phyloP scores from a whole-genome alignment of 208 protist genomes.

The Sergeia podlipaevii region DNA sequence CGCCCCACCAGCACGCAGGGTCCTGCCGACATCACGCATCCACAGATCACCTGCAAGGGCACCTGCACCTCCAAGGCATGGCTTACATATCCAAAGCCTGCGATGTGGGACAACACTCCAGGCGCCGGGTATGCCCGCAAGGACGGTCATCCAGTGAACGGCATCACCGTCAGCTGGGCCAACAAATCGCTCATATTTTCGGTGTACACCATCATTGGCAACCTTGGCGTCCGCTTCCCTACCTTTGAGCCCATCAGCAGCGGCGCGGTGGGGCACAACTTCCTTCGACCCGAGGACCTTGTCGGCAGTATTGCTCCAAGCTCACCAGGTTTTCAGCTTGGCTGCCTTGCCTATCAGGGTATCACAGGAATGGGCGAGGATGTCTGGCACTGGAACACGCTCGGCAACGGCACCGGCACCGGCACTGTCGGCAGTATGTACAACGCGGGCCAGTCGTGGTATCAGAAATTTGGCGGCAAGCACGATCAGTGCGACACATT shows the following conservation, averaged over 20 bases:
- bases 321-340: constrained; percentile 61
- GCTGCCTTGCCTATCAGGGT: constrained; percentile 59
- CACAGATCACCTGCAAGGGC: constrained; percentile 64
- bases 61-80: constrained; percentile 70
- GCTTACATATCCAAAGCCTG: constrained; percentile 49
- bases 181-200: constrained; percentile 64
- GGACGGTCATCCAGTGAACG: constrained; percentile 57
- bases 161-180: constrained; percentile 47
- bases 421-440: constrained; percentile 61
- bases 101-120: constrained; percentile 65
- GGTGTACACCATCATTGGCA: constrained; percentile 69
- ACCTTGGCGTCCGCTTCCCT: constrained; percentile 77
- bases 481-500: constrained; percentile 77
- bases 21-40: constrained; percentile 31
- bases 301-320: constrained; percentile 21
- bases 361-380: constrained; percentile 53
- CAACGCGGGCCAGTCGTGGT: constrained; percentile 59
- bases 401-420: constrained; percentile 32
- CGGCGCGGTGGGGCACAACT: constrained; percentile 23
- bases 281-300: constrained; percentile 63
- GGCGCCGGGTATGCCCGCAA: constrained; percentile 38
- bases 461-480: constrained; percentile 88
- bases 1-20: constrained; percentile 16
- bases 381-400: constrained; percentile 63
- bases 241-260: constrained; percentile 67